A percentile compares a stretch with the other conserved stretches of the same genome.
Evolutionary conservation across 2,329 filamentous ascomycete genomes (phyloP).

Genomic region (Phialemoniopsis sp.): DNA sequence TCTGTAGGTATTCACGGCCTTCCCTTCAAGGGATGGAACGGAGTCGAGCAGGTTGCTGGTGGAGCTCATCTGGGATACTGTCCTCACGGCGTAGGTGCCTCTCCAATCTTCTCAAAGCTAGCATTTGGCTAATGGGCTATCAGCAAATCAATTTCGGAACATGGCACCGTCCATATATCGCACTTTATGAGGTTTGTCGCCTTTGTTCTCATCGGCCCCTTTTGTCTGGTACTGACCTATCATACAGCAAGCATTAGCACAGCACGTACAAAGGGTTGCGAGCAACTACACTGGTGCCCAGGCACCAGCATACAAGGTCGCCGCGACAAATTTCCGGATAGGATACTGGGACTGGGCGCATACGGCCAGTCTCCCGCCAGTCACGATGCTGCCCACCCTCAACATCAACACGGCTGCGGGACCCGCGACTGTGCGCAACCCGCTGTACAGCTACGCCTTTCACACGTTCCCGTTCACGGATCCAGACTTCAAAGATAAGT

Average conservation of each 20-base stretch:
- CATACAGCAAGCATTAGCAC: slow-evolving; percentile 45
- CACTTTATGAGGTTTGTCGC: slow-evolving; percentile 47
- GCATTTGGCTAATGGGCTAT: neutral
- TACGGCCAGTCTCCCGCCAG: slow-evolving; percentile 34
- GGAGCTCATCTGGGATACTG: slow-evolving; percentile 34
- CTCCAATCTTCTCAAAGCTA: neutral
- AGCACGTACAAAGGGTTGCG: slow-evolving; percentile 41
- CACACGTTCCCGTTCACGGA: slow-evolving; percentile 30
- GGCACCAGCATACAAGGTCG: slow-evolving; percentile 31
- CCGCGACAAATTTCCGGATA: slow-evolving; percentile 40
- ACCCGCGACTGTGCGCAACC: slow-evolving; percentile 34
- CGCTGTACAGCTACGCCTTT: slow-evolving; percentile 48
- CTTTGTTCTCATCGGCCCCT: neutral
- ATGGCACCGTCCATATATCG: slow-evolving; percentile 54
- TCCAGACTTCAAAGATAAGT: slow-evolving; percentile 17
- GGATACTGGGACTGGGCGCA: slow-evolving; percentile 54
- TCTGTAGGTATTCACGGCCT: slow-evolving; percentile 24
- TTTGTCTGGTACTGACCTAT: neutral
- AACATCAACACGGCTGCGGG: slow-evolving; percentile 16
- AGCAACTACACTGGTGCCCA: slow-evolving; percentile 30
- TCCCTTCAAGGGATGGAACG: slow-evolving; percentile 27
- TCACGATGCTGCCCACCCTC: slow-evolving; percentile 22
- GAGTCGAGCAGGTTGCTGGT: slow-evolving; percentile 23
- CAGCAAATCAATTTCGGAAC: slow-evolving; percentile 45
- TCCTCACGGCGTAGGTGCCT: slow-evolving; percentile 37